Percentiles rank a stretch among this genome's conserved stretches.
These are phyloP conservation scores for Calcarisporium arbuscula DNA, from an alignment of 2,329 filamentous ascomycete genomes.

Conservation along the genomic window DNA sequence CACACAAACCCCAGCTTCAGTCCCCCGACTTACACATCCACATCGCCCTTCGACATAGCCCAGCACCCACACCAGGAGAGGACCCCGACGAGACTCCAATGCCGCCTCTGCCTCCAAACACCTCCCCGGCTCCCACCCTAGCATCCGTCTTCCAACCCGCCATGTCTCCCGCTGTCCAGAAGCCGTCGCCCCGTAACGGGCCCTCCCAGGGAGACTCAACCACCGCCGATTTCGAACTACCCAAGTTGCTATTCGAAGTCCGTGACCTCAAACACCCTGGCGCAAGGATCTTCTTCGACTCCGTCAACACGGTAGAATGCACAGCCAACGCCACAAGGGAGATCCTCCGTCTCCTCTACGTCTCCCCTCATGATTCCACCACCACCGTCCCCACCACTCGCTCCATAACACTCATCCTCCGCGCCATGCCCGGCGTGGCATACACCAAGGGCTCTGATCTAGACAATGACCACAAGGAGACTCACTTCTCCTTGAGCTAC, in stretches of 20 bases:
- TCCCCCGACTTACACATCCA: no score
- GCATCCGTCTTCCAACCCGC: constrained; percentile 15
- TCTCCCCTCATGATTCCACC: constrained; percentile 30
- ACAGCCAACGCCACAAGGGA: constrained; percentile 57
- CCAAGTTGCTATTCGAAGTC: constrained; percentile 54
- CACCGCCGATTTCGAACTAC: constrained; percentile 31
- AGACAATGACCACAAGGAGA: constrained; percentile 84
- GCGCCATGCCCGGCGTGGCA: constrained; percentile 75
- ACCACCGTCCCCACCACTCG: constrained; percentile 58
- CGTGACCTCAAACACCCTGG: constrained; percentile 55
- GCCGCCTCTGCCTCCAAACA: constrained; percentile 10
- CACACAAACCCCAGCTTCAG: not conserved
- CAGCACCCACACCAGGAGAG: no score
- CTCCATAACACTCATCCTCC: constrained; percentile 77
- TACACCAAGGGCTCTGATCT: constrained; percentile 79
- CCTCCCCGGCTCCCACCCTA: constrained; percentile 17
- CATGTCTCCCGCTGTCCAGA: constrained; percentile 21
- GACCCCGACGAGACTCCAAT: not conserved
- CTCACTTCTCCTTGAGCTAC: constrained; percentile 79
- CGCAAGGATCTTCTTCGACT: constrained; percentile 58
- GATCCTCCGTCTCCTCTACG: constrained; percentile 70
- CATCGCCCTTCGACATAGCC: no score
- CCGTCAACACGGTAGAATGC: constrained; percentile 56
- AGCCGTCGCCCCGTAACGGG: constrained; percentile 1
- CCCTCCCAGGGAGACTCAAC: no score